phyloP scores from a whole-genome alignment of 805 yeast genomes.

The Hanseniaspora guilliermondii region DNA sequence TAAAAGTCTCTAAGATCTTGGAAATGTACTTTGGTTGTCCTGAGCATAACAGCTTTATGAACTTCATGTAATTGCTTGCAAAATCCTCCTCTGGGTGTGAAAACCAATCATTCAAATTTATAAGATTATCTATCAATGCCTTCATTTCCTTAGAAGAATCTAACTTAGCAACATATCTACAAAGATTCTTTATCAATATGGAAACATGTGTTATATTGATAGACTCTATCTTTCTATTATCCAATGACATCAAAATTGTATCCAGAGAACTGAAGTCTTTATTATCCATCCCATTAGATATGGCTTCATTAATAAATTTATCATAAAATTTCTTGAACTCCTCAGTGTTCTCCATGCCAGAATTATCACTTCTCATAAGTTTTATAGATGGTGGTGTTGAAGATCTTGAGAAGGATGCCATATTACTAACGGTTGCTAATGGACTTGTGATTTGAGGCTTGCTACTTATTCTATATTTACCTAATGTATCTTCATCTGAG shows the following conservation, averaged over 20 bases:
- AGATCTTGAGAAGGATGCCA: slow-evolving; percentile 10
- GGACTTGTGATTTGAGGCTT: slow-evolving; percentile 8
- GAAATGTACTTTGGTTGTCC: slow-evolving; percentile 83
- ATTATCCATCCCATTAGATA: slow-evolving; percentile 2
- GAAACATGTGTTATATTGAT: slow-evolving; percentile 9
- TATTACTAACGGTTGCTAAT: background rate
- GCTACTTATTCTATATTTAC: background rate
- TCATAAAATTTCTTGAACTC: slow-evolving; percentile 10
- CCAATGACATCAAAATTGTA: background rate
- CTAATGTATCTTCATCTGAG: slow-evolving; percentile 5
- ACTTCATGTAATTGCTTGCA: slow-evolving; percentile 46
- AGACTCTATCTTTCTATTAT: background rate
- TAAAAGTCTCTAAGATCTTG: slow-evolving; percentile 61
- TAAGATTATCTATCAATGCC: slow-evolving; percentile 46
- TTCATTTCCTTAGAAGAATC: slow-evolving; percentile 42
- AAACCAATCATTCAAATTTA: slow-evolving; percentile 53
- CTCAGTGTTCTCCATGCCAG: background rate
- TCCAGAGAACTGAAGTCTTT: background rate
- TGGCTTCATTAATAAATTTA: background rate
- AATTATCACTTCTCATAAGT: background rate
- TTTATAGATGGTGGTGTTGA: slow-evolving; percentile 5
- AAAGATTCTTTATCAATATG: slow-evolving; percentile 46
- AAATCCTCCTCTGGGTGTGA: slow-evolving; percentile 32
- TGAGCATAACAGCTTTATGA: slow-evolving; percentile 65
- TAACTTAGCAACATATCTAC: slow-evolving; percentile 54